Evolutionary conservation across 345 rosid genomes (phyloP), one percentile per base, ranked within the genome.

Genomic region (Bretschneidera sinensis): DNA sequence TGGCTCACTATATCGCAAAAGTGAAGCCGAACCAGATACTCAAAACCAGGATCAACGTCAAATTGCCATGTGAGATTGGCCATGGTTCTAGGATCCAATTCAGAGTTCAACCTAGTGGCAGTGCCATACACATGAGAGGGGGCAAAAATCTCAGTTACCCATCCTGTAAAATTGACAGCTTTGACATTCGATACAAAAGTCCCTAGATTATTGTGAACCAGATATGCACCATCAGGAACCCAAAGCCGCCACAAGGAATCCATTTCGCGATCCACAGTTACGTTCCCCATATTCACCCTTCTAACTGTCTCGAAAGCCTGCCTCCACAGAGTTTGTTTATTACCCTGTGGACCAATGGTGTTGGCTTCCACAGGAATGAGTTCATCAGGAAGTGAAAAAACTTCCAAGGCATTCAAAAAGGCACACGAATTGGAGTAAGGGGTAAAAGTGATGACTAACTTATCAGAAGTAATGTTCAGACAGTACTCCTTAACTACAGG

Each of bases 221-320:
- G 67, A 71, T 51, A 92, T 4, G 25, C 14, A 53, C 56, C 71
- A 79, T 89, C 98, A 2, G 89, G 62, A 52, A 64, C 84, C 98
- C 98, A 92, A 58, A 45, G 72, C 21, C 98, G 73, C 94, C 97
- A 87, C 57, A 87, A 65, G 24, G 77, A 52, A 62, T 92, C 98
- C 17, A 78, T 68, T 43, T 54, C 76, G 1, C 80, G 83, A 57
- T 19, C 17, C 51, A 92, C 97, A 1, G 63, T 62, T 5, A 61
- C 0, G 43, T 87, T 85, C 18, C 98, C 97, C 98, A 92, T 92
- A 66, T 92, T 86, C 19, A 92, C 86, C 69, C 98, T 74, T 17
- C 74, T 71, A 57, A 84, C 84, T 0, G 89, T 87, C 86, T 89
- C 97, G 55, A 89, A 64, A 0, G 85, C 95, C 28, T 61, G 74